These are phyloP conservation scores for Fomitopsis betulina DNA, from an alignment of 1,284 basidiomycete genomes.

Conservation along the genomic window DNA sequence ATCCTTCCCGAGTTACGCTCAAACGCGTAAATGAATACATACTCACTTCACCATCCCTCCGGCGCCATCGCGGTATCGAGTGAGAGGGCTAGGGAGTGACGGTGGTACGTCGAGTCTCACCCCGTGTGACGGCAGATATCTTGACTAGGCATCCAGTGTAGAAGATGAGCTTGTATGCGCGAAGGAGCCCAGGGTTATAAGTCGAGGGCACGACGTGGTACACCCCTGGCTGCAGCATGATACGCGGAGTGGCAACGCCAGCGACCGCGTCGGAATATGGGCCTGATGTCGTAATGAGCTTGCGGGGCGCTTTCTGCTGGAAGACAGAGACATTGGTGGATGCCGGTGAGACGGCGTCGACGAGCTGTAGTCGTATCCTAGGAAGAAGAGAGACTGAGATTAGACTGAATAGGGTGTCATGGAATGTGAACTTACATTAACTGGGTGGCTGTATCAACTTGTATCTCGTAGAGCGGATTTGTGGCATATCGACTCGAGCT, in stretches of 20 bases:
- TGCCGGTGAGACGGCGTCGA: constrained; percentile 37
- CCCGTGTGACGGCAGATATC: constrained; percentile 8
- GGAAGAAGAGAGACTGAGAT: background rate
- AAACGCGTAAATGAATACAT: constrained; percentile 79
- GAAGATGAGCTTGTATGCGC: constrained; percentile 57
- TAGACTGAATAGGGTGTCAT: background rate
- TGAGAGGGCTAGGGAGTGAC: background rate
- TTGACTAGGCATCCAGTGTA: constrained; percentile 39
- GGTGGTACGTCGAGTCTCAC: background rate
- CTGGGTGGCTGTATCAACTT: constrained; percentile 46
- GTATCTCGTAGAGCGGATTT: constrained; percentile 71
- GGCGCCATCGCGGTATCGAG: constrained; percentile 7
- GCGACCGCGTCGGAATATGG: constrained; percentile 70
- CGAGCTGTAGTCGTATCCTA: constrained; percentile 66
- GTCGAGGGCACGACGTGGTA: constrained; percentile 77
- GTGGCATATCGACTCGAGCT: constrained; percentile 53
- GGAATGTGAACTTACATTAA: constrained; percentile 48
- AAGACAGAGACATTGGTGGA: constrained; percentile 63
- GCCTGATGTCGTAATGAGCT: constrained; percentile 65
- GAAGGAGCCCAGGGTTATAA: constrained; percentile 54
- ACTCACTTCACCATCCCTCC: constrained; percentile 35
- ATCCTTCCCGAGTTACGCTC: constrained; percentile 71
- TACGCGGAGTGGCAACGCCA: constrained; percentile 61
- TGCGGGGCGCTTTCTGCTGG: constrained; percentile 27
- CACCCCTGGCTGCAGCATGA: constrained; percentile 50